phyloP scores from a whole-genome alignment of 352 stramenopile species.

The Globisporangium middletonii region DNA sequence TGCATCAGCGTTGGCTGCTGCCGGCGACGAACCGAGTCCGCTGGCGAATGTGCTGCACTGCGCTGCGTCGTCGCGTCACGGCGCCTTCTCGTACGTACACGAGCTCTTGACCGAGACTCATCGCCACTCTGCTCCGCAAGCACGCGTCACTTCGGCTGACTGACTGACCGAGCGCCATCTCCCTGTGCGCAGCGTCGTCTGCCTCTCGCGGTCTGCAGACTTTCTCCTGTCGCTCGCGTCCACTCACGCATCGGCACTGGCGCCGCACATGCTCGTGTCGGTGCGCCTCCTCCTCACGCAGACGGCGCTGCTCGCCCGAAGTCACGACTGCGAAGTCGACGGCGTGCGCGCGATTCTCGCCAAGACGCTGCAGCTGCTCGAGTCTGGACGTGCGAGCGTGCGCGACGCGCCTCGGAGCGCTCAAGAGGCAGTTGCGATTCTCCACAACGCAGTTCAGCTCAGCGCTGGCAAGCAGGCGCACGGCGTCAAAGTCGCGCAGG shows the following conservation, averaged over 20 bases:
- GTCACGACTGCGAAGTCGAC: conserved; percentile 23
- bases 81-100: conserved; percentile 37
- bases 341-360: conserved; percentile 26
- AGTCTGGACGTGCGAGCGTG: neutral
- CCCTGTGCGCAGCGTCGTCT: conserved; percentile 16
- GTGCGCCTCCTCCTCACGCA: conserved; percentile 38
- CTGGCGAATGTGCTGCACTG: conserved; percentile 28
- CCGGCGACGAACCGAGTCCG: conserved; percentile 11
- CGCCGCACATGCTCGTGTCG: conserved; percentile 20
- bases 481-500: conserved; percentile 23
- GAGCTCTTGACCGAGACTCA: neutral
- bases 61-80: conserved; percentile 20
- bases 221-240: conserved; percentile 30
- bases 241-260: conserved; percentile 19
- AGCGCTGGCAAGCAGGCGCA: conserved; percentile 11
- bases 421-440: conserved; percentile 12
- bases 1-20: conserved; percentile 2
- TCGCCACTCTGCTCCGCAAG: neutral
- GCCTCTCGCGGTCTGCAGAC: conserved; percentile 32
- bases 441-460: conserved; percentile 21
- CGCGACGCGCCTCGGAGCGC: neutral
- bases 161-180: neutral
- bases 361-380: conserved; percentile 14
- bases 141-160: neutral
- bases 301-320: conserved; percentile 25